Conservation (phyloP, 495 filamentous ascomycete species). For the Cryomyces antarcticus region DNA sequence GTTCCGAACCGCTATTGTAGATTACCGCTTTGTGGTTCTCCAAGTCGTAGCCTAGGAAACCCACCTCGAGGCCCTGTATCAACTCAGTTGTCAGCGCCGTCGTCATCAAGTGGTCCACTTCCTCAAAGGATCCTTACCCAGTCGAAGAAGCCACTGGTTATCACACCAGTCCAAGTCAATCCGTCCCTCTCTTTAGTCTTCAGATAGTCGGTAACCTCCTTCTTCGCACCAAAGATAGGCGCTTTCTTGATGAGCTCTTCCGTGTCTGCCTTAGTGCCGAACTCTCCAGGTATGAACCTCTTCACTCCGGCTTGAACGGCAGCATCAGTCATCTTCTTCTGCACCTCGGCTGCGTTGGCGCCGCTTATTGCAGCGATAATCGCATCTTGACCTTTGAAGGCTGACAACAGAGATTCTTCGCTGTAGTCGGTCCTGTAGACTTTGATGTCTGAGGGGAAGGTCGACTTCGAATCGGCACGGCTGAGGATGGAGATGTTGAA, state of each 20-base stretch:
- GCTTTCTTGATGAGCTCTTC: slow-evolving; percentile 12
- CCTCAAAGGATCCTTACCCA: slow-evolving; percentile 15
- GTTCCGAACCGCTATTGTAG: slow-evolving; percentile 22
- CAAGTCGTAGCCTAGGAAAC: slow-evolving; percentile 27
- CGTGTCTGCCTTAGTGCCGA: slow-evolving; percentile 14
- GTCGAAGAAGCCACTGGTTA: slow-evolving; percentile 30
- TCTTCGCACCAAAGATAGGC: slow-evolving; percentile 26
- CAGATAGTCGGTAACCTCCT: slow-evolving; percentile 25
- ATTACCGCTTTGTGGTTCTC: slow-evolving; percentile 23
- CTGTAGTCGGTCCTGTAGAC: slow-evolving; percentile 38
- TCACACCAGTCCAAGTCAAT: slow-evolving; percentile 29
- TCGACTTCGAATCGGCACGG: slow-evolving; percentile 20
- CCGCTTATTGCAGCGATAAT: slow-evolving; percentile 20
- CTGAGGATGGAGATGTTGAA: slow-evolving; percentile 39
- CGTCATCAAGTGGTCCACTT: background rate
- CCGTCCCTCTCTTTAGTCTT: slow-evolving; percentile 20
- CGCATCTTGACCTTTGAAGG: slow-evolving; percentile 28
- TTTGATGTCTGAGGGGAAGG: slow-evolving; percentile 20
- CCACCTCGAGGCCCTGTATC: slow-evolving; percentile 17
- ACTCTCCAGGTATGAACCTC: slow-evolving; percentile 22
- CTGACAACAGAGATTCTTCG: slow-evolving; percentile 28
- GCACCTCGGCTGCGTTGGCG: slow-evolving; percentile 8
- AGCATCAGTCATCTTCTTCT: slow-evolving; percentile 18
- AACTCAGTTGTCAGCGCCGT: background rate
- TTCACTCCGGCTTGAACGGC: slow-evolving; percentile 19